A percentile compares a stretch with the other conserved stretches of the same genome.
phyloP scores from a whole-genome alignment of 2,329 filamentous ascomycete species.

The Ascosphaera aggregata region DNA sequence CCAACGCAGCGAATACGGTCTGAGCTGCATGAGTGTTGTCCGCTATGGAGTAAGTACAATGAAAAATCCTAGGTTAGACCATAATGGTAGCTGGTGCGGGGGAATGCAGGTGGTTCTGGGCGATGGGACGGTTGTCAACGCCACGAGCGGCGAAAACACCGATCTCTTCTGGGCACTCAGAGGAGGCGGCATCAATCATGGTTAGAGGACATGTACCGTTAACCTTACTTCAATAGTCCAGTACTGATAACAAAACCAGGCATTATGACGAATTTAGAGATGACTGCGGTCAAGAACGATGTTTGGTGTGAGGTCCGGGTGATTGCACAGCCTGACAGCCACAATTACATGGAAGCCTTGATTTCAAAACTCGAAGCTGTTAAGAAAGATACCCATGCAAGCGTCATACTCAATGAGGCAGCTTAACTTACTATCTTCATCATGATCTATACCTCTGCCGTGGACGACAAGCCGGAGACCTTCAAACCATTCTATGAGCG shows the following conservation, averaged over 20 bases:
- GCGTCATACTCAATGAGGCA: not conserved
- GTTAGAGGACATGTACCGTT: not conserved
- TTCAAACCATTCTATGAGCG: not conserved
- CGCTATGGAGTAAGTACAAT: not conserved
- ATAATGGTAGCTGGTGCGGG: not conserved
- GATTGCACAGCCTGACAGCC: not conserved
- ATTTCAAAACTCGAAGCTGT: not conserved
- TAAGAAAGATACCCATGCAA: not conserved
- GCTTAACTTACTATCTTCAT: not conserved
- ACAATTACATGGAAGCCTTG: not conserved
- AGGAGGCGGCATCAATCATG: conserved; percentile 22
- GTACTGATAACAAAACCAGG: not conserved
- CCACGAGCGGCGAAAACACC: conserved; percentile 20
- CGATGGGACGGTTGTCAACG: conserved; percentile 15
- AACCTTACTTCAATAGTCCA: not conserved
- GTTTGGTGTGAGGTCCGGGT: not conserved
- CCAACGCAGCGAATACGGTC: not conserved
- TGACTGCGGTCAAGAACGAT: not conserved
- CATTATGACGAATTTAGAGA: not conserved
- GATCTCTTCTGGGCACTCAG: conserved; percentile 27
- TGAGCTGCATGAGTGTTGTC: not conserved
- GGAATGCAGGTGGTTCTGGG: conserved; percentile 15
- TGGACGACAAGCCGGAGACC: not conserved
- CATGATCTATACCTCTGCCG: not conserved
- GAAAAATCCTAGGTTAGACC: not conserved